Base-by-base conservation (phyloP, 2,329 filamentous ascomycete species). In the Herpotrichia juniperi region DNA sequence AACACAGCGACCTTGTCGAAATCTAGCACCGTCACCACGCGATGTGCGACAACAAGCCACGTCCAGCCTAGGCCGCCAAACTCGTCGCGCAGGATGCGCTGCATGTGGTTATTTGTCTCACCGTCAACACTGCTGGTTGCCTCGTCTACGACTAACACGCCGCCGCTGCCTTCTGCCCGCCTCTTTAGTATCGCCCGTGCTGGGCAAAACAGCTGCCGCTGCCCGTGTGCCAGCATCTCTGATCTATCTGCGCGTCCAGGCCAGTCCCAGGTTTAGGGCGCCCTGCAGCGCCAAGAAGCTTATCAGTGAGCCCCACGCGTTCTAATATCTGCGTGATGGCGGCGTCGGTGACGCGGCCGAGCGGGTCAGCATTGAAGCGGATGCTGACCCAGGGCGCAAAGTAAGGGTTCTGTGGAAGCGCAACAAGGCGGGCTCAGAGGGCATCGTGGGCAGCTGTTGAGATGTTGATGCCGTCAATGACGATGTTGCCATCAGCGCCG, bases 131-230 rank as follows among this genome's bases (percentile, higher is more conserved):
- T 48, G 35, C 52, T 56, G 12, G 53, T 56, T 25, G 53, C 53
- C 45, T 58, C 56, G 35, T 58, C 56, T 10, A 58, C 14, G n/a
- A 58, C 46, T 16, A 58, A 31, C 17, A 58, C 45, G 39, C 39
- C 51, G 3, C 53, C 43, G 10, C 19, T 12, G 28, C 28, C 28
- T 31, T 31, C 28, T n/a, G n/a, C 45, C 42, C 39, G 54, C 1
- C 49, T 48, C 21, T 45, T 55, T 7, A 87, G 67, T 17, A 87
- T 75, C 0, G 83, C 84, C 0, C 84, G 71, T 0, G 81, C 84
- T 0, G 88, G 77, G 53, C 79, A 83, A 53, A 88, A 84, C 0
- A 87, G 76, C 58, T 87, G 85, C 45, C 78, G 79, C 64, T 87
- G 84, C 0, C 86, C 85, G 14, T 48, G 30, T 25, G 43, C 31